Conservation (phyloP, 306 rosid species). For the Vachellia pachyceras region DNA sequence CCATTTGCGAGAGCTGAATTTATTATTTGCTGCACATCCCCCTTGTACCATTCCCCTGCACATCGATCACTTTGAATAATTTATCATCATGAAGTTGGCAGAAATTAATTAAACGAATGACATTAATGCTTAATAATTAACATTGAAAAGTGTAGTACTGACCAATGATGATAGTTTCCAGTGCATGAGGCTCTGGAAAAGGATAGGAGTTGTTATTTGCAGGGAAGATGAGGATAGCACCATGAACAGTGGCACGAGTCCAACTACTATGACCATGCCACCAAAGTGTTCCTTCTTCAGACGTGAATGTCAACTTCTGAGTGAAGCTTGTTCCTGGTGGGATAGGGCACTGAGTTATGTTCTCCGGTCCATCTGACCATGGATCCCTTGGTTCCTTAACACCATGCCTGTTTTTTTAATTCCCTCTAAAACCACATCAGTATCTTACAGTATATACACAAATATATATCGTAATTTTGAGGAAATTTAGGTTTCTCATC, state of each 20-base stretch:
- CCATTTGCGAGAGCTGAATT: conserved; percentile 31
- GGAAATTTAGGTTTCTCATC: too few relatives aligned
- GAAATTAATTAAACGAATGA: too few relatives aligned
- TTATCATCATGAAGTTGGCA: background rate
- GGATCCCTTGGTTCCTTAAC: conserved; percentile 40
- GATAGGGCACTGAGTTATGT: conserved; percentile 56
- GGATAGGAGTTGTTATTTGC: conserved; percentile 40
- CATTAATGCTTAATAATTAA: too few relatives aligned
- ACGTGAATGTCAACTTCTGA: conserved; percentile 45
- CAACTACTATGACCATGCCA: conserved; percentile 70
- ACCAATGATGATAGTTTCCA: conserved; percentile 49
- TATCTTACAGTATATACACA: background rate
- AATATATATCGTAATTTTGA: too few relatives aligned
- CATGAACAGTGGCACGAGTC: conserved; percentile 57
- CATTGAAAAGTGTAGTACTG: background rate
- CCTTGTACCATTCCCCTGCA: conserved; percentile 39
- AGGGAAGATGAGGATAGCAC: conserved; percentile 52
- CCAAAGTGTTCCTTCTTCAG: conserved; percentile 57
- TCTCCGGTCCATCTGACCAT: conserved; percentile 50
- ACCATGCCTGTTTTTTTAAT: conserved; percentile 43
- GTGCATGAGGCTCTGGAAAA: conserved; percentile 40
- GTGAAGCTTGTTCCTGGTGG: conserved; percentile 42
- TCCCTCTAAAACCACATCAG: background rate
- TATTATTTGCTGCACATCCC: conserved; percentile 37
- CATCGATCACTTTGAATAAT: background rate